phyloP scores from a whole-genome alignment of 2,329 filamentous ascomycete genomes.

The Claviceps pazoutovae region DNA sequence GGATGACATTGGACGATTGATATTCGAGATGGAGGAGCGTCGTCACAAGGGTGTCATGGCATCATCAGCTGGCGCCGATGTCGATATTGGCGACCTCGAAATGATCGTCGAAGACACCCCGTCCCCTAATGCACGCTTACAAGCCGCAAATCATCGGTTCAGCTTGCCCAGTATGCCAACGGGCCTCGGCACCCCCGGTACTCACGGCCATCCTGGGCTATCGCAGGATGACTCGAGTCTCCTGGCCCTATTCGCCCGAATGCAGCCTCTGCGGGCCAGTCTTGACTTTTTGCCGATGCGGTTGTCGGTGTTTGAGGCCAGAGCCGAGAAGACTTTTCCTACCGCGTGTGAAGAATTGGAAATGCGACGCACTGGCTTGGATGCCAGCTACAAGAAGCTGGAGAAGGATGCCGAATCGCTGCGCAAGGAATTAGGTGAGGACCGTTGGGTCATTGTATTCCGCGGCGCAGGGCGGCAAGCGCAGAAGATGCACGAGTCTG shows the following conservation, averaged over 20 bases:
- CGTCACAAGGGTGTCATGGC: conserved; percentile 66
- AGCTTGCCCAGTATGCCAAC: conserved; percentile 52
- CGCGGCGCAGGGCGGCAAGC: conserved; percentile 83
- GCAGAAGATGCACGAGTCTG: conserved; percentile 92
- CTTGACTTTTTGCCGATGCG: conserved; percentile 94
- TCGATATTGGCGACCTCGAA: conserved; percentile 78
- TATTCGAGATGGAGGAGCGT: conserved; percentile 97
- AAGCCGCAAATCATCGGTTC: conserved; percentile 46
- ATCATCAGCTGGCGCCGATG: conserved; percentile 44
- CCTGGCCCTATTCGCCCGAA: conserved; percentile 79
- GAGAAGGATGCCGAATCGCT: conserved; percentile 83
- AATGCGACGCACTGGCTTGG: conserved; percentile 57
- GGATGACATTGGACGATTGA: conserved; percentile 62
- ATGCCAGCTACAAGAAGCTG: conserved; percentile 76
- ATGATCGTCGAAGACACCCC: conserved; percentile 87
- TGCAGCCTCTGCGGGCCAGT: conserved; percentile 86
- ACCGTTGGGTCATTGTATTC: conserved; percentile 93
- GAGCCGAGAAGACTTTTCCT: conserved; percentile 68
- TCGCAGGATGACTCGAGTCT: conserved; percentile 76
- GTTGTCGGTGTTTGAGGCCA: conserved; percentile 68
- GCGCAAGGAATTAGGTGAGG: conserved; percentile 81
- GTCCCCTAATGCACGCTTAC: conserved; percentile 34
- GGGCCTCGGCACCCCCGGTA: conserved; percentile 45
- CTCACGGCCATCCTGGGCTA: conserved; percentile 38
- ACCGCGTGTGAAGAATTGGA: conserved; percentile 84